Evolutionary conservation across 2,329 filamentous ascomycete species (phyloP), one percentile per base, ranked within the genome.

Genomic region (Diaporthe nobilis): DNA sequence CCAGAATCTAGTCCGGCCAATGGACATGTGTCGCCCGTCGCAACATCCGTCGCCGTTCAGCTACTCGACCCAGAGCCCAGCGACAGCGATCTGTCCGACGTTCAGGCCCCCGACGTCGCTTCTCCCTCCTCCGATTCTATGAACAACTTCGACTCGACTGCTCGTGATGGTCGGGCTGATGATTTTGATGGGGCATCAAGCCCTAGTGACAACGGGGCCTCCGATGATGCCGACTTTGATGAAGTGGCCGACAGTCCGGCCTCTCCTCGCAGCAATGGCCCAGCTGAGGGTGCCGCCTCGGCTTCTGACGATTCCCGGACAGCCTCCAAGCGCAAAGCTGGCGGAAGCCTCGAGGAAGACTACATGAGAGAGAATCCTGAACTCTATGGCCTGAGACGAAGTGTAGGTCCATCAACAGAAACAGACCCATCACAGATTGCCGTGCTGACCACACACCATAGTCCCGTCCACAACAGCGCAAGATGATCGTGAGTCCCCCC

Each of bases 281-380:
- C 86, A 70, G 88, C 89, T 77, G 89, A 89, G 79, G 87, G 89
- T 81, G 94, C 93, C 78, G 91, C 91, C 81, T 73, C 71, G n/a
- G 71, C 71, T 57, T 97, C 95, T 63, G 90, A 92, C 80, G 92
- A 93, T 80, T 94, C 93, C 58, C 90, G 89, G 78, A 90, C 92
- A 82, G 90, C 90, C 68, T 85, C 89, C 77, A 98, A 98, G 88
- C 93, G 95, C 85, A 94, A 94, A 86, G 85, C 88, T 79, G 84
- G 88, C 82, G 73, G 76, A 9, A 83, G 90, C 51, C 92, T 93
- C 71, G 94, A 97, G 80, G 93, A 97, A 76, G 93, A 95, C 63
- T 96, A 92, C 82, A 98, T 98, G 80, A 90, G 93, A 81, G 94
- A 95, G 82, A 98, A 99, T 81, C 97, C 97, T 60, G 95, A 98